phyloP scores from a whole-genome alignment of 2,329 filamentous ascomycete genomes.

The Aspergillus spinulosporus region DNA sequence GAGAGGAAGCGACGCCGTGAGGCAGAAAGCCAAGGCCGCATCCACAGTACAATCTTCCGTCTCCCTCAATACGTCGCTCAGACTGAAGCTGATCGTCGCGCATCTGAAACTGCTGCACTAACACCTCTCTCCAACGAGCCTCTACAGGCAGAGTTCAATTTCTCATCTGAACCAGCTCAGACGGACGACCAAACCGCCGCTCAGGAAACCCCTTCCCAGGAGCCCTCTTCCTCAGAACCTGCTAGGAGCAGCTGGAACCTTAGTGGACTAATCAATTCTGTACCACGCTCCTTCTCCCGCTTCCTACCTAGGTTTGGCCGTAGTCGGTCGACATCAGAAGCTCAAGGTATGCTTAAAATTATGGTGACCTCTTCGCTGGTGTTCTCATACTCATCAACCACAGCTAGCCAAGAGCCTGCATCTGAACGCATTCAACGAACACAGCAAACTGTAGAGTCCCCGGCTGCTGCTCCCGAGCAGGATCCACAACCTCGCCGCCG shows the following conservation, averaged over 20 bases:
- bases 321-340: conserved; percentile 19
- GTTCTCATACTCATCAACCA: conserved; percentile 10
- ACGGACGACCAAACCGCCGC: conserved; percentile 4
- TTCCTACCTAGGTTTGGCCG: conserved; percentile 26
- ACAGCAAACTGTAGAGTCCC: neutral
- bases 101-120: conserved; percentile 11
- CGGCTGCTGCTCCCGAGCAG: conserved; percentile 5
- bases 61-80: conserved; percentile 35
- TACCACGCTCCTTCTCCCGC: conserved; percentile 32
- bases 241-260: conserved; percentile 30
- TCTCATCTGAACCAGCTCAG: conserved; percentile 11
- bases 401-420: conserved; percentile 18
- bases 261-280: conserved; percentile 32
- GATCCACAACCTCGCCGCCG: conserved; percentile 17
- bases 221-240: conserved; percentile 24
- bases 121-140: conserved; percentile 12
- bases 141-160: conserved; percentile 14
- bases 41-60: conserved; percentile 37
- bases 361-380: neutral
- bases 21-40: conserved; percentile 32
- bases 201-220: neutral
- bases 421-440: conserved; percentile 23
- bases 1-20: conserved; percentile 33
- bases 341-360: conserved; percentile 16
- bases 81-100: conserved; percentile 29